Evolutionary conservation across 1,139 yeast species (phyloP).

Genomic region (Pichia sp.): DNA sequence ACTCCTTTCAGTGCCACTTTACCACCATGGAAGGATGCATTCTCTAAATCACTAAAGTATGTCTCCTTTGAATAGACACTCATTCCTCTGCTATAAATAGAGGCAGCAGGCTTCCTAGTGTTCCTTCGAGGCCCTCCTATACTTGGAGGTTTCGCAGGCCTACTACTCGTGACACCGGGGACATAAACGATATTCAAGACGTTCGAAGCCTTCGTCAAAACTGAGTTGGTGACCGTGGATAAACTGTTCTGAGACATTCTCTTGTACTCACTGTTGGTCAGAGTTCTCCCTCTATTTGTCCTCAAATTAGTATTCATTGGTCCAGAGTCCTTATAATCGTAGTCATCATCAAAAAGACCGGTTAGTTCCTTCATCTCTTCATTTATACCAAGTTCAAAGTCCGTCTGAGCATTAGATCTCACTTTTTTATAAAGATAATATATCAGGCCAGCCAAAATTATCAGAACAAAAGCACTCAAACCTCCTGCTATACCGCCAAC

Average conservation of each 20-base stretch:
- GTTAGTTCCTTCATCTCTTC: constrained; percentile 21
- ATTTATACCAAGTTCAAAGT: constrained; percentile 20
- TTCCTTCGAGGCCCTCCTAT: constrained; percentile 8
- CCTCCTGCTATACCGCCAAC: constrained; percentile 66
- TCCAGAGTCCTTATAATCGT: constrained; percentile 3
- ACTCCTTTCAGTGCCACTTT: constrained; percentile 62
- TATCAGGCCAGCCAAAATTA: constrained; percentile 32
- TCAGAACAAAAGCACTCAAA: constrained; percentile 45
- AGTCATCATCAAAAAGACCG: constrained; percentile 20
- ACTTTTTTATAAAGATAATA: constrained; percentile 33
- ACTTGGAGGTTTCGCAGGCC: constrained; percentile 6
- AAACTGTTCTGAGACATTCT: constrained; percentile 36
- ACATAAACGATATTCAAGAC: constrained; percentile 90
- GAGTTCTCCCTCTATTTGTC: background rate
- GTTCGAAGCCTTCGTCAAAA: constrained; percentile 74
- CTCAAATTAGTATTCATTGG: background rate
- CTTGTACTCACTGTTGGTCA: constrained; percentile 14
- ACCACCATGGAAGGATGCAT: constrained; percentile 49
- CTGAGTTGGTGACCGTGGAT: constrained; percentile 47
- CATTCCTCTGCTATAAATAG: constrained; percentile 32
- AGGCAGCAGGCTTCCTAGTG: constrained; percentile 10
- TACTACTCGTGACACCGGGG: constrained; percentile 80
- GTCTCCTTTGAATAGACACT: constrained; percentile 47
- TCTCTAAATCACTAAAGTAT: constrained; percentile 47
- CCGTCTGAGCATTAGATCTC: constrained; percentile 25